Evolutionary conservation across 2,329 filamentous ascomycete species (phyloP), one percentile per base, ranked within the genome.

Genomic region (Pseudogymnoascus sp.): DNA sequence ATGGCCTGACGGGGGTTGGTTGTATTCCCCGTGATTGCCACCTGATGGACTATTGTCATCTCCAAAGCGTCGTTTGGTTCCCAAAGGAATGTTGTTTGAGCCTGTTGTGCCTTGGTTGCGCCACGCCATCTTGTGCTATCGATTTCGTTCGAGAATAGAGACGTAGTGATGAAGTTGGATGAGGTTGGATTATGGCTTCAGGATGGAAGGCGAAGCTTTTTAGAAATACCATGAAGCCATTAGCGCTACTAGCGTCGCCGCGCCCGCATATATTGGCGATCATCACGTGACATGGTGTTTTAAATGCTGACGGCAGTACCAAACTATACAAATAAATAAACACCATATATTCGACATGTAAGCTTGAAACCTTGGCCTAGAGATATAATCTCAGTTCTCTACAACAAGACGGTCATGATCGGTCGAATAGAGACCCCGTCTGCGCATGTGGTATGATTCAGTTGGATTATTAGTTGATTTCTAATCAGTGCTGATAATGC

Each of bases 31-130:
- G 35, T 72, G 70, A 25, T 70, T 69, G 60, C 65, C 65, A 56
- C 50, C 50, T 60, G 70, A 67, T 63, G 73, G 73, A 50, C 76
- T 70, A 59, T 69, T 70, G 44, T 88, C 84, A 59, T 84, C 89
- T 65, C 86, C 88, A 70, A 95, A 92, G 66, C 92, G 89, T 71
- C 90, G 86, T 68, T 86, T 84, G 70, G 86, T 95, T 61, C 94
- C 94, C 66, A 99, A 80, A 65, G 94, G 94, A 71, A 99, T 96
- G 73, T 97, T 97, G 78, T 99, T 99, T 50, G 95, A 97, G 61
- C 94, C 94, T 18, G 94, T 99, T 75, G 96, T 96, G 70, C 94
- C 94, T 75, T 87, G 85, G 64, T 78, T 84, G 37, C 65, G 64
- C 85, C 85, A 88, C 72, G 85, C 80, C 85, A 88, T 88, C 5